Base-by-base conservation (phyloP, 2,329 filamentous ascomycete genomes). In the Exophiala bonariae region DNA sequence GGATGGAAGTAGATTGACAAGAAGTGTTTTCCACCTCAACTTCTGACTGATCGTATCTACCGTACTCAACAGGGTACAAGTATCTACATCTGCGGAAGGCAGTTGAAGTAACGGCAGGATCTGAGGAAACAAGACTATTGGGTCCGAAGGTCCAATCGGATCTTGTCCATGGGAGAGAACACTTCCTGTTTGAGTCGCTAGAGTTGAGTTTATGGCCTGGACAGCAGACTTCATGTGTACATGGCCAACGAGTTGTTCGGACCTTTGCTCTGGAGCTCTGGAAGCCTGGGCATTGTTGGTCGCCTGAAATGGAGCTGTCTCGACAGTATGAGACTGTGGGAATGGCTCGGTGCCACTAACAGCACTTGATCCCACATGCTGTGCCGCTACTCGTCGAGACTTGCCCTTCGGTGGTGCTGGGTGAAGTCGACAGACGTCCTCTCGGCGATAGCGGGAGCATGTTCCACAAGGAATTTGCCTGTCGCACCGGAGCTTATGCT, bases 401-500 rank as follows among this genome's bases (percentile, higher is more conserved):
- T n/a, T 30, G 16, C 16, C 37, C 7, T 34, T 40, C 10, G 58
- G 52, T 2, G 59, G 57, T 7, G 59, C 55, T 2, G 63, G 63
- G 48, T 66, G 56, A 30, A 58, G 58, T 35, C 59, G 57, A 47
- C 63, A 66, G 37, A 58, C 54, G n/a, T 59, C 54, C 33, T 63
- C 59, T n/a, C 63, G 57, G 5, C 54, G 55, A 30, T 63, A 65
- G 37, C 62, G 61, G 16, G 50, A 54, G 38, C 63, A 66, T 4
- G 57, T 63, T 10, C 63, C 49, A 39, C 63, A 66, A 3, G 63
- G 63, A 4, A 66, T 54, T n/a, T 52, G 54, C 22, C 63, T 59
- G 43, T 66, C 62, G 49, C 63, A 66, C 44, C 59, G 60, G 7
- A 66, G 53, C 47, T 66, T 66, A 40, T 65, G 62, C 35, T 56